Base-by-base conservation (phyloP, 768 basidiomycete genomes). In the Rhizopogon salebrosus region DNA sequence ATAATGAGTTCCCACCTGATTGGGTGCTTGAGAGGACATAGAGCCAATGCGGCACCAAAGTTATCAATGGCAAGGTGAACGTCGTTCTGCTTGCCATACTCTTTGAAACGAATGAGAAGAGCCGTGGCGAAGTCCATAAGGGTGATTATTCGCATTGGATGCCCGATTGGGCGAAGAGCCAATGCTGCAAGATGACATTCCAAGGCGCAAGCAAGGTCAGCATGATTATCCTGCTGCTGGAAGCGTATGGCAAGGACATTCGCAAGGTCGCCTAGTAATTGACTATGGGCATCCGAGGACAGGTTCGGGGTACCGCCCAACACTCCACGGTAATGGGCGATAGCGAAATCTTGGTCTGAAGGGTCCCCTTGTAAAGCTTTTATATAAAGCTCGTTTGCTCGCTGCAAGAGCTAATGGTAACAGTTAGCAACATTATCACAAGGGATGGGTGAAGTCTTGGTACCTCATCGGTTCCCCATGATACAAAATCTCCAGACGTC, bases 111-210 rank as follows among this genome's bases (percentile, higher is more conserved):
- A 37, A 61, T 57, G 7, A 62, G 60, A 16, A 71, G 45, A 8
- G 57, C 61, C 22, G 60, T 60, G 4, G 66, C 69, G 45, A 70
- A 66, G 37, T 64, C 65, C 37, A 60, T 62, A 27, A 72, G 26
- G 9, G 59, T 49, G 37, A 42, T 60, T 29, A 61, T 48, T 35
- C 58, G 58, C n/a, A 62, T 57, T 11, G 67, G 60, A 43, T 70
- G 62, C 13, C 59, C 60, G 27, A 57, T 49, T 46, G 64, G 60
- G 26, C 64, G 56, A 45, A 68, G 55, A n/a, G 62, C 53, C 46
- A 70, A 53, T 10, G 64, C 66, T 0, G 58, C 52, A 36, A 60
- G 48, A 38, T 66, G 57, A 51, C 56, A 67, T 39, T 68, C 61
- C 4, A 67, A 60, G 4, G 66, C 66, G 23, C 57, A 59, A n/a